Base-by-base conservation (phyloP, 345 rosid species). In the Acer campestre region DNA sequence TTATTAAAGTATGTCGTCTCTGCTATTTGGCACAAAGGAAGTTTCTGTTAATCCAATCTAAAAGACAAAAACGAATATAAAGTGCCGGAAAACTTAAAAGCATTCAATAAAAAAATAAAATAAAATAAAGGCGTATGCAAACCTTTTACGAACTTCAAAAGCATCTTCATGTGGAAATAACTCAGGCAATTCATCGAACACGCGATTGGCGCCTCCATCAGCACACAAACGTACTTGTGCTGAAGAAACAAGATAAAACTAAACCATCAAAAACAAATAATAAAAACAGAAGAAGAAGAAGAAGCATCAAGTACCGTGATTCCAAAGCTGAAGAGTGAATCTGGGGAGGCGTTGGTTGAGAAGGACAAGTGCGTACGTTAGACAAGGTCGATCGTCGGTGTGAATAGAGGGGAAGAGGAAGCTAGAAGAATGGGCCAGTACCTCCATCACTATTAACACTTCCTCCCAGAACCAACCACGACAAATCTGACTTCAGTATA, bases 151-250 rank as follows among this genome's bases (percentile, higher is more conserved):
- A 68, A 97, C 80, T 71, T 66, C 72, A 6, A 68, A 61, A 78
- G 92, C 89, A 67, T 89, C 91, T 72, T 93, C 91, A 2, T 20
- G 27, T 25, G 97, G 96, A 64, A 93, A 80, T 61, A 93, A 80
- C 11, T 62, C 87, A 76, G 99, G 98, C 82, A 97, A 86, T 70
- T 94, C 98, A 42, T 97, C 99, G 81, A 76, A 91, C 79, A 97
- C 49, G 3, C 98, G 99, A 78, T 97, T 97, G 62, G 99, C 99
- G 71, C 99, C 99, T 18, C 99, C 99, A 82, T 97, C 99, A 67
- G 98, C 99, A 63, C 98, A 97, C 64, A 94, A 67, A 71, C 90
- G 93, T 69, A 97, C 76, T 77, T 69, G 84, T 80, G 98, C 99
- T 97, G 95, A 80, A 68, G 44, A 83, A 81, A 74, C 49, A 44